Base-by-base conservation (phyloP, 306 rosid species). In the Cicer arietinum region DNA sequence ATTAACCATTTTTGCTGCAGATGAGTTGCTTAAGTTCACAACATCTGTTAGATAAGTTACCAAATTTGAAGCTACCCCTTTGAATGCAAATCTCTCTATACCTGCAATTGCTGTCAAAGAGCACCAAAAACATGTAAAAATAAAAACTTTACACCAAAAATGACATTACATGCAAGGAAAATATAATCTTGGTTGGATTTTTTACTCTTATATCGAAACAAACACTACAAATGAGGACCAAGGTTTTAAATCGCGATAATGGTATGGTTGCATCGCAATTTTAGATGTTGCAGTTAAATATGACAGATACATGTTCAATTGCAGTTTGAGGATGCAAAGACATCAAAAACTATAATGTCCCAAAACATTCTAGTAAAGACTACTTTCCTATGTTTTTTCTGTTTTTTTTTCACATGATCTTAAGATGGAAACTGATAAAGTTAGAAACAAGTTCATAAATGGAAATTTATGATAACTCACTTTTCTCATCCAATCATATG, bases 11-110 rank as follows among this genome's bases (percentile, higher is more conserved):
- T 91, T 94, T 20, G 96, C 97, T 54, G 98, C 98, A 5, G 98
- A 81, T 25, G 98, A 94, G 64, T 94, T 91, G 67, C 95, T 90
- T 82, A 94, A 85, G 25, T 84, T 82, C 82, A 91, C 83, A 7
- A 91, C 95, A 68, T 94, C 97, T 1, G 95, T 94, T 17, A 94
- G 79, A 84, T 94, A 94, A 2, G 88, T 91, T 10, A 91, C 95
- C 59, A 90, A 68, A 80, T 94, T 94, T 1, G 96, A 91, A 9
- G 97, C 91, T 46, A 91, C 98, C 54, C 96, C 98, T 76, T 94
- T 91, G 84, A 84, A 94, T 63, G 90, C 96, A 78, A 94, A 87
- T 87, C 98, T 91, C 85, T 94, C 98, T 82, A 94, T 86, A 25
- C 97, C 97, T 81, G 95, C 87, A 61, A 91, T 80, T 72, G 81